Percentiles rank a stretch among this genome's conserved stretches.
Conservation (phyloP, 768 basidiomycete species). For the Lentinus tigrinus region DNA sequence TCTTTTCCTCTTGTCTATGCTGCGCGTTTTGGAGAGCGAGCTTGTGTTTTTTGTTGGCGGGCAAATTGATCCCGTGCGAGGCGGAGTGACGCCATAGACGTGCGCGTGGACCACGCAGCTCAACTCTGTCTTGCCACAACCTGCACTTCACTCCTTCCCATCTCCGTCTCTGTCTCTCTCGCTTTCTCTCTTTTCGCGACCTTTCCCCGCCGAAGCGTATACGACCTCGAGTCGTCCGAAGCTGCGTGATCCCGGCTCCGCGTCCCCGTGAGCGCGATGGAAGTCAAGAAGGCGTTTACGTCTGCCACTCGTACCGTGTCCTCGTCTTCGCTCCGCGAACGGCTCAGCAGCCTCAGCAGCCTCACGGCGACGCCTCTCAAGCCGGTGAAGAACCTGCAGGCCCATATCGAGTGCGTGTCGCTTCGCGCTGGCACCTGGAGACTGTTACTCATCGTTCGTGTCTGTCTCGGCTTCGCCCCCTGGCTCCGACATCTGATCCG, state of each 20-base stretch:
- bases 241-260: neutral
- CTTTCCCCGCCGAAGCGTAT: neutral
- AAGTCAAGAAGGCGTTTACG: constrained; percentile 30
- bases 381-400: constrained; percentile 64
- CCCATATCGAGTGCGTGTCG: constrained; percentile 66
- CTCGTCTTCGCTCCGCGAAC: constrained; percentile 59
- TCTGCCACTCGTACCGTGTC: constrained; percentile 53
- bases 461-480: neutral
- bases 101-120: neutral
- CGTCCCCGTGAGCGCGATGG: constrained; percentile 27
- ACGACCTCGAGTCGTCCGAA: neutral
- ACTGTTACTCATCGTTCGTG: neutral
- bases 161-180: neutral
- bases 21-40: neutral
- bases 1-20: neutral
- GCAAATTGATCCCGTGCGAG: neutral
- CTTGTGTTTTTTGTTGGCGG: neutral
- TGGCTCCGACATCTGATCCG: neutral
- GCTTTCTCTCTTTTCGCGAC: neutral
- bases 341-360: constrained; percentile 47
- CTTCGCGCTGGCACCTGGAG: neutral
- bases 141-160: neutral
- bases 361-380: constrained; percentile 56
- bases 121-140: neutral
- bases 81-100: neutral